Evolutionary conservation across 2,329 filamentous ascomycete genomes (phyloP), one percentile per base, ranked within the genome.

Genomic region (Xenoacremonium recifei): DNA sequence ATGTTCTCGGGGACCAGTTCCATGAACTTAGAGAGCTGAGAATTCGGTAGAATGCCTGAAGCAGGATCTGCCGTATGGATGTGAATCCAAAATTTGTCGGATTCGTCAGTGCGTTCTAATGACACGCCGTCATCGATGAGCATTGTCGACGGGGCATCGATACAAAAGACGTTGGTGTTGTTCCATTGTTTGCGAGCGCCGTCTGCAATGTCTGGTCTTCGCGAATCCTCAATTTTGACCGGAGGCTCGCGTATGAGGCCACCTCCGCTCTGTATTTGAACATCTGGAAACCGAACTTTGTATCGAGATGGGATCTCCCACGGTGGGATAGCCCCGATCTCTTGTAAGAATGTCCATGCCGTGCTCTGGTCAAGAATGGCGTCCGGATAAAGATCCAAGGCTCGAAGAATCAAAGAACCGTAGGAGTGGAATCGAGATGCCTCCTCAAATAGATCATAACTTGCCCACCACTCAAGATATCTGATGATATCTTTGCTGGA

Each of bases 101-200:
- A 47, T 15, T 63, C 68, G 4, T 70, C 64, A 1, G 83, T 76
- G 34, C 65, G 61, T 57, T 89, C 83, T 6, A 93, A 58, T 1
- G 87, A 92, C 7, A 95, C 66, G 2, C 84, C 88, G 58, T 95
- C 88, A 52, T 95, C 88, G 44, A 93, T 85, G 53, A 92, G 82
- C 20, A 76, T 69, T 0, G 89, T 85, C 25, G 65, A 67, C 16
- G 73, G 71, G 20, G 77, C 74, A 57, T 95, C 88, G 45, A 95
- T 87, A 51, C 85, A 89, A 59, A 83, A 91, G 2, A 87, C 77
- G 0, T 74, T 76, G 17, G 79, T 58, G n/a, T 72, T 55, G 1
- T 32, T 68, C 76, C 81, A 86, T 39, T 82, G 75, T 44, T 72
- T 75, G 35, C 87, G 79, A 19, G 77, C 57, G 10, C 68, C 65